Evolutionary conservation across 169 alveolate genomes (phyloP).

Genomic region (Cryptosporidium sp.): DNA sequence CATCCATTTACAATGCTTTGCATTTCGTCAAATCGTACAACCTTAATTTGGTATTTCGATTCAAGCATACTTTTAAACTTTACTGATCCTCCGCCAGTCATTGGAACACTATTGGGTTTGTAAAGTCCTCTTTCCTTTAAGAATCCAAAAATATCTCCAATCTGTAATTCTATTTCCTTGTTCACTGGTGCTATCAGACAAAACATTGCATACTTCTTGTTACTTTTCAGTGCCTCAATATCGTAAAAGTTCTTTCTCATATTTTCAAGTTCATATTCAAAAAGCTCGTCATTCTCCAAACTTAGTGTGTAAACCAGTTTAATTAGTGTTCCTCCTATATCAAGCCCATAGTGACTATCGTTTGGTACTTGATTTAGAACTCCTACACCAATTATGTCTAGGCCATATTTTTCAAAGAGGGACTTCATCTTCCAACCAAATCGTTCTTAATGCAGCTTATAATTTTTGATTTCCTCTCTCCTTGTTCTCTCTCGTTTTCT

Average conservation of each 20-base stretch:
- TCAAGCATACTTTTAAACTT: conserved; percentile 25
- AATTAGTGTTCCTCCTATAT: conserved; percentile 71
- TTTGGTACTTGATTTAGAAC: conserved; percentile 5
- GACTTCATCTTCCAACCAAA: background rate
- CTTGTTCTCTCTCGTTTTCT: background rate
- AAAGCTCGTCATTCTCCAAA: background rate
- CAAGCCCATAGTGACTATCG: conserved; percentile 29
- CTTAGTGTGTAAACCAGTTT: conserved; percentile 33
- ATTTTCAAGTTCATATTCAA: conserved; percentile 15
- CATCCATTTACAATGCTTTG: conserved; percentile 48
- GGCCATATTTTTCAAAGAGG: conserved; percentile 3
- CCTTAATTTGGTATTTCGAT: background rate
- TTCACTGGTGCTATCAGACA: conserved; percentile 37
- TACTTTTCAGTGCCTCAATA: conserved; percentile 3
- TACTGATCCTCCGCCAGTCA: conserved; percentile 72
- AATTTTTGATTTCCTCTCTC: background rate
- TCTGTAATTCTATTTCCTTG: conserved; percentile 5
- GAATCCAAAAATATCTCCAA: conserved; percentile 38
- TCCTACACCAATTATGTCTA: conserved; percentile 33
- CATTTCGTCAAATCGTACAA: conserved; percentile 44
- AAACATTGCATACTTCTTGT: conserved; percentile 16
- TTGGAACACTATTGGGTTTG: conserved; percentile 25
- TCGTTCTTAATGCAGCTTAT: background rate
- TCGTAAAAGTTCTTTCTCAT: conserved; percentile 15
- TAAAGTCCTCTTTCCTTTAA: conserved; percentile 21